Percentiles rank a stretch among this genome's conserved stretches.
Evolutionary conservation across 106 monocot genomes (phyloP).

Genomic region (Vanilla planifolia): DNA sequence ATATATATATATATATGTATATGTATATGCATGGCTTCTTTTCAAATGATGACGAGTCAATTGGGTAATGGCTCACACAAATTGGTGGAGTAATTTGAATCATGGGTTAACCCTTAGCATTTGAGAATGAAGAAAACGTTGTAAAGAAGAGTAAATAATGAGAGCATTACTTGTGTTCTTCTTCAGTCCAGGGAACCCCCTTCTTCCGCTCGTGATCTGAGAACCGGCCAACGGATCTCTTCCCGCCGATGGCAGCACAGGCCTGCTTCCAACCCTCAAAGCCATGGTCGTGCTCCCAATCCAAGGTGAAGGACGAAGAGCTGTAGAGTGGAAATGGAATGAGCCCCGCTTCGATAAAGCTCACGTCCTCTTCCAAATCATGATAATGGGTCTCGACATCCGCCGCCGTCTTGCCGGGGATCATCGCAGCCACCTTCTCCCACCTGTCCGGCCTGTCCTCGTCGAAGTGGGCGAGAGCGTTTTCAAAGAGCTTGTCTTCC

Average conservation of each 20-base stretch:
- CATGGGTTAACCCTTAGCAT: neutral
- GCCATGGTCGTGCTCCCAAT: constrained; percentile 37
- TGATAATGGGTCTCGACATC: constrained; percentile 57
- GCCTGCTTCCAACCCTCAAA: constrained; percentile 21
- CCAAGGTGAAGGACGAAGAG: constrained; percentile 37
- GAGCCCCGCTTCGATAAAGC: constrained; percentile 59
- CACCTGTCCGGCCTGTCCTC: constrained; percentile 48
- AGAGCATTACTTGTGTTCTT: constrained; percentile 71
- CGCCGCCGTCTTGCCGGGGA: constrained; percentile 49
- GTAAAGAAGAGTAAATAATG: neutral
- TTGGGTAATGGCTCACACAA: neutral
- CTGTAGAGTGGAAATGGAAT: constrained; percentile 46
- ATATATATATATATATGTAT: neutral
- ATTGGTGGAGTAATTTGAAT: neutral
- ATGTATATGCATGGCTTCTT: neutral
- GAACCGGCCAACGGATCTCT: constrained; percentile 27
- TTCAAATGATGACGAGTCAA: neutral
- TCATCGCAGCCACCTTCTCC: constrained; percentile 44
- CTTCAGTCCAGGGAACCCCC: constrained; percentile 89
- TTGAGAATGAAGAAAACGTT: neutral
- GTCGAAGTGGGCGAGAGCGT: constrained; percentile 57
- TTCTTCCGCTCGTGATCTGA: constrained; percentile 85
- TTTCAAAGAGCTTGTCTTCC: constrained; percentile 79
- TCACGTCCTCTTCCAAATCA: constrained; percentile 63
- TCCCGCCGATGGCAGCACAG: constrained; percentile 33